These are phyloP conservation scores for Tulasnella sp. DNA, from an alignment of 768 basidiomycete species.

Conservation along the genomic window DNA sequence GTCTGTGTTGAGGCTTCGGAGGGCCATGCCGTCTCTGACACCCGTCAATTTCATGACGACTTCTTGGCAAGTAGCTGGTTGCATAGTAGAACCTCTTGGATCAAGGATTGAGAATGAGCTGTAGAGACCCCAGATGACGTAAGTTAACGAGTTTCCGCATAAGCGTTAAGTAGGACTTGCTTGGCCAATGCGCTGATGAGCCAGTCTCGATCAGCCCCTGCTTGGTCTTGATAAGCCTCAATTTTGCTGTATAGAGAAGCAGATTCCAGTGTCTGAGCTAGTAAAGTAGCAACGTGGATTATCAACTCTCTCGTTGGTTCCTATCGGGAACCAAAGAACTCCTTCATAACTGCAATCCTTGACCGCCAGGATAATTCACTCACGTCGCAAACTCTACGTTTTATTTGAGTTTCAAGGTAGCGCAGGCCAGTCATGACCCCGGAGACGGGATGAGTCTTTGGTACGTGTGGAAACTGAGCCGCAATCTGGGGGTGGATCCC, in stretches of 20 bases:
- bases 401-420: neutral
- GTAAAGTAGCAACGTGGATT: neutral
- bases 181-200: neutral
- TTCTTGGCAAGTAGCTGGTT: neutral
- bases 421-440: neutral
- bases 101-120: neutral
- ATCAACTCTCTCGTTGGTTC: neutral
- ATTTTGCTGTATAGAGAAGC: neutral
- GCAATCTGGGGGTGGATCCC: neutral
- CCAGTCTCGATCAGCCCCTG: neutral
- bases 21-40: neutral
- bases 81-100: neutral
- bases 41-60: neutral
- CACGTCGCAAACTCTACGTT: neutral
- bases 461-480: neutral
- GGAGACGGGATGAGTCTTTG: neutral
- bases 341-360: no score
- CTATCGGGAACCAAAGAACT: neutral
- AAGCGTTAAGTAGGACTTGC: neutral
- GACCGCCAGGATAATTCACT: neutral
- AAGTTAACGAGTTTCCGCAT: neutral
- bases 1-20: no score
- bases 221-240: neutral
- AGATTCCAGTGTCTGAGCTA: neutral
- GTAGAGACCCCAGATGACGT: neutral